Base-by-base conservation (phyloP, 2,329 filamentous ascomycete genomes). In the Beauveria caledonica region DNA sequence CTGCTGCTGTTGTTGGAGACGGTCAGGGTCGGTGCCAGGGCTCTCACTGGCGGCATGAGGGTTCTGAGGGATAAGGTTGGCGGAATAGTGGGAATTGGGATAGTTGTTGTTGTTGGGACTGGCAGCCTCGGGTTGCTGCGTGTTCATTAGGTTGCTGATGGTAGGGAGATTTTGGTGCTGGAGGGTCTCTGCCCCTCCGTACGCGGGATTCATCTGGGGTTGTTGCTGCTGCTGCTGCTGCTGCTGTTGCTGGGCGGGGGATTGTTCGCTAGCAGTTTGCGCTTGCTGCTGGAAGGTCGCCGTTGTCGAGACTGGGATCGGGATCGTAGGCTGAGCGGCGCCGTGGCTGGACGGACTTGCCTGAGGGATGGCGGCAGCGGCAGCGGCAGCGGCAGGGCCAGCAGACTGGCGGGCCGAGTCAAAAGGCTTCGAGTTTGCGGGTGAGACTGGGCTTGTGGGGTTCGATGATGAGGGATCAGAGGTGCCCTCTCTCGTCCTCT, bases 401-500 rank as follows among this genome's bases (percentile, higher is more conserved):
- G 25, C 63, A 70, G 68, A 64, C 76, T 72, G 66, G 69, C 66
- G 73, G 64, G 71, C 72, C 23, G 36, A 46, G 64, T 78, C 77
- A 72, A 81, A 83, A 63, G 75, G 77, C 74, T 76, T 81, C 64
- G 78, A 78, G 56, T 56, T 48, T 45, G 66, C 80, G 62, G 84
- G 81, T 63, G 85, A 86, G 68, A 85, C 77, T 63, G 84, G 82
- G 69, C 84, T 86, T 66, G 80, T 81, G 67, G 84, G 81, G 73
- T 88, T 88, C 66, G 81, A 80, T 70, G 86, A 80, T 70, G 86
- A 85, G 68, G 82, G 82, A 73, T 90, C 86, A 73, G 84, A 81
- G 72, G 86, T 84, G 72, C 86, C 89, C 80, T 97, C 92, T 85
- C 92, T 95, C 78, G 92, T 96, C 85, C 92, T 88, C 84, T 96